Base-by-base conservation (phyloP, 331 rosid genomes). In the Telfairia occidentalis region DNA sequence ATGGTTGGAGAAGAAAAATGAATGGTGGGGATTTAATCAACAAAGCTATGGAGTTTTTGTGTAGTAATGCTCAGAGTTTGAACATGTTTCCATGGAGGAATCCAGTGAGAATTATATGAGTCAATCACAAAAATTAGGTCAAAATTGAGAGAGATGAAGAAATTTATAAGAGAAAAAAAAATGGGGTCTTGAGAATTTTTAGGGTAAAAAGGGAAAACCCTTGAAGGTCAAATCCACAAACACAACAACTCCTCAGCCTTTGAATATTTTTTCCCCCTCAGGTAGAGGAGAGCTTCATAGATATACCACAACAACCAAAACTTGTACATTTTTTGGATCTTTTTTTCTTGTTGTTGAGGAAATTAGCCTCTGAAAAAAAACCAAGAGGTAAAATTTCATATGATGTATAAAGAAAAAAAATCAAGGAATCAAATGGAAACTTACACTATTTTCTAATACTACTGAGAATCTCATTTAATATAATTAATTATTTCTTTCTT, bases 91-190 rank as follows among this genome's bases (percentile, higher is more conserved):
- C 50, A 35, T 50, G 76, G 61, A 6, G 76, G 43, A 72, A n/a
- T 18, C 58, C 37, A 23, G 10, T 30, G 30, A 57, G 32, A 72
- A 72, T 52, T 46, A 16, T 3, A 7, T 73, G 52, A 37, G 77
- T 21, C 77, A 50, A 34, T 73, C 40, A 40, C 75, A 70, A 46
- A 46, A 70, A 45, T 70, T 70, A 70, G 75, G 74, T 67, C 52
- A 66, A 5, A 40, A n/a, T n/a, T n/a, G n/a, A 59, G 7, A 1
- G 5, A 0, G 23, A 24, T 24, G 11, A 1, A 26, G 28, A 52
- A 5, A 9, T 58, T 48, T 1, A 50, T 24, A 16, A 65, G n/a
- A 38, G 19, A 9, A 34, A 3, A 0, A 19, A 4, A 35, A n/a
- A 11, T 9, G 8, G 15, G 73, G 45, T 13, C n/a, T 65, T 38